Base-by-base conservation (phyloP, 208 protist species). In the Leishmania lainsoni region DNA sequence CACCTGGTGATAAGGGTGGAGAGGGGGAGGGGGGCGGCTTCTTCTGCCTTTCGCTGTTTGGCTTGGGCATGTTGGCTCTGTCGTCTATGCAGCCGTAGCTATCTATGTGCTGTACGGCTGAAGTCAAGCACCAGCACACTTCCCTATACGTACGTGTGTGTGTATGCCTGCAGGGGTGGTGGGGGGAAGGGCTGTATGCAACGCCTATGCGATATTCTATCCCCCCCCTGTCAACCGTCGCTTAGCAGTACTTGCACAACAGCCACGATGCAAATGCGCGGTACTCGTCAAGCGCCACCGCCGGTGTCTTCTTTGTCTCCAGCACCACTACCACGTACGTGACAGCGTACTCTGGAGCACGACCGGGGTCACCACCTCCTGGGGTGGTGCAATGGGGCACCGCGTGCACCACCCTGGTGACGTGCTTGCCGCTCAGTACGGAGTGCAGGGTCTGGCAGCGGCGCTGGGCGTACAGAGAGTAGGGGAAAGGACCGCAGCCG, bases 191-290 rank as follows among this genome's bases (percentile, higher is more conserved):
- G 69, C 26, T 5, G 22, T 73, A 45, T 51, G 20, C 69, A n/a
- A 35, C 8, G 35, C 70, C 26, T 39, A n/a, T n/a, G 32, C 48
- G 1, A 4, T 2, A 14, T 29, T 39, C 61, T 35, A 58, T 42
- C 9, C 70, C 3, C 29, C 42, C 42, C 42, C 42, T 45, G 42
- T 20, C 10, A n/a, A 58, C 48, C 17, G 17, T 8, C 73, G 9
- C 68, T 75, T 49, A 85, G 32, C 61, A n/a, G 52, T 66, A 85
- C 78, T 81, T 88, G 35, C 82, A 68, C n/a, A 92, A 72, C 16
- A 94, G 22, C 91, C 91, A 92, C 56, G 74, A 76, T 51, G 87
- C 78, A 51, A 94, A 88, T 14, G 83, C 79, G 48, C 71, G 79
- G 54, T 87, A 81, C 76, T 84, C 77, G n/a, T 76, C 66, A n/a